Evolutionary conservation across 176 grass and related monocot genomes (phyloP).

Genomic region (Puccinellia tenuiflora): DNA sequence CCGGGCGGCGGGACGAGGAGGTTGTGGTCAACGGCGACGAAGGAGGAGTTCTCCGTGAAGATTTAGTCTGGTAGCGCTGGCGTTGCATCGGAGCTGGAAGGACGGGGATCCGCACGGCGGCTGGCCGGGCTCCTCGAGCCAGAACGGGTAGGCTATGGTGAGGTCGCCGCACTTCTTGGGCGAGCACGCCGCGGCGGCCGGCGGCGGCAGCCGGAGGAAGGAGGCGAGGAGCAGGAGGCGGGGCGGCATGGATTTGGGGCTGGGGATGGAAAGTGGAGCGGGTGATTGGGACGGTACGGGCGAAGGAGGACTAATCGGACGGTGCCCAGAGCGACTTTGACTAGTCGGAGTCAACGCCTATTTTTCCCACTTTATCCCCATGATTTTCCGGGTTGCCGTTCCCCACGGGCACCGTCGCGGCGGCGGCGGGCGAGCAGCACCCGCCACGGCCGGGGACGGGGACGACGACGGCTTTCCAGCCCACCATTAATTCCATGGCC

Average conservation of each 20-base stretch:
- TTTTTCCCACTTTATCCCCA: not conserved
- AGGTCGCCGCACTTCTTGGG: not conserved
- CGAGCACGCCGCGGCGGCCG: not conserved
- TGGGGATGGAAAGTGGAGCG: not conserved
- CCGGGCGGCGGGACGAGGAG: not conserved
- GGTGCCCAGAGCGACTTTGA: not conserved
- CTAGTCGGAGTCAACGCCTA: not conserved
- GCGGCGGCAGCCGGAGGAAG: not conserved
- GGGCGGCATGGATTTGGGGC: not conserved
- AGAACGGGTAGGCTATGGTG: conserved; percentile 28
- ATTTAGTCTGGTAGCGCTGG: not conserved
- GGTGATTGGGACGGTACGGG: not conserved
- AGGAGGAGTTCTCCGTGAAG: not conserved
- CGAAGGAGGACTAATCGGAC: not conserved
- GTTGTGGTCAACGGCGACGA: conserved; percentile 7
- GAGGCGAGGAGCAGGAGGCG: not conserved
- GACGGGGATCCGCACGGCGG: conserved; percentile 8
- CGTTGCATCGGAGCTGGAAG: conserved; percentile 27
- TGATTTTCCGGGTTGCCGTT: not conserved
- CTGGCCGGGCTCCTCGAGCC: conserved; percentile 4
- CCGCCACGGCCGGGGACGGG: not conserved
- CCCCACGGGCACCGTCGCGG: not conserved
- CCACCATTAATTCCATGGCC: not conserved
- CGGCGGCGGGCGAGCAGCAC: not conserved
- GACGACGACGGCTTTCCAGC: not conserved